A percentile compares a stretch with the other conserved stretches of the same genome.
Evolutionary conservation across 2,329 filamentous ascomycete species (phyloP).

Genomic region (Cytospora leucostoma): DNA sequence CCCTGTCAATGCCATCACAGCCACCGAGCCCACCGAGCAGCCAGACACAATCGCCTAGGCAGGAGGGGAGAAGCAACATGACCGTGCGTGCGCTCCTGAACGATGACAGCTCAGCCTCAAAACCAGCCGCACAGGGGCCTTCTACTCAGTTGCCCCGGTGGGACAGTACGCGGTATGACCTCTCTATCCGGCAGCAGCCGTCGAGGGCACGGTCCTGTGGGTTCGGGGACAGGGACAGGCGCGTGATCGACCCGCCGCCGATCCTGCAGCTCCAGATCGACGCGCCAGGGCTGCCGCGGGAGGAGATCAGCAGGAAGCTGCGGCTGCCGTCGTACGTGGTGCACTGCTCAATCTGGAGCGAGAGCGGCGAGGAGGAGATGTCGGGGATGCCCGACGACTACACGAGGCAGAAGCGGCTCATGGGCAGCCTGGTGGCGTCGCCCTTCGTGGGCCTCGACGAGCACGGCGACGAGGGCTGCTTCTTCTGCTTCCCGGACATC

Average conservation of each 20-base stretch:
- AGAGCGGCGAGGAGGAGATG: slow-evolving; percentile 65
- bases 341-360: slow-evolving; percentile 75
- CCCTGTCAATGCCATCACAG: slow-evolving; percentile 4
- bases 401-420: slow-evolving; percentile 71
- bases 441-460: slow-evolving; percentile 78
- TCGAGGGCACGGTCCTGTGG: slow-evolving; percentile 77
- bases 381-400: slow-evolving; percentile 72
- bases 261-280: slow-evolving; percentile 74
- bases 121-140: neutral
- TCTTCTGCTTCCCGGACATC: slow-evolving; percentile 84
- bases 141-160: neutral
- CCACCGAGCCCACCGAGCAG: slow-evolving; percentile 1
- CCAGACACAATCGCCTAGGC: slow-evolving; percentile 14
- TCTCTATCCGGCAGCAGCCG: slow-evolving; percentile 75
- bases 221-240: slow-evolving; percentile 78
- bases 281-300: slow-evolving; percentile 54
- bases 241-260: slow-evolving; percentile 81
- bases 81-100: slow-evolving; percentile 25
- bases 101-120: slow-evolving; percentile 6
- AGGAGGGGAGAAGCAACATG: slow-evolving; percentile 18
- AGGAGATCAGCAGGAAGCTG: slow-evolving; percentile 54
- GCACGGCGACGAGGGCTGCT: slow-evolving; percentile 71
- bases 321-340: slow-evolving; percentile 69
- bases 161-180: slow-evolving; percentile 40
- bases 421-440: slow-evolving; percentile 77